phyloP scores from a whole-genome alignment of 1,284 basidiomycete species.

The Cryptococcus neoformans region DNA sequence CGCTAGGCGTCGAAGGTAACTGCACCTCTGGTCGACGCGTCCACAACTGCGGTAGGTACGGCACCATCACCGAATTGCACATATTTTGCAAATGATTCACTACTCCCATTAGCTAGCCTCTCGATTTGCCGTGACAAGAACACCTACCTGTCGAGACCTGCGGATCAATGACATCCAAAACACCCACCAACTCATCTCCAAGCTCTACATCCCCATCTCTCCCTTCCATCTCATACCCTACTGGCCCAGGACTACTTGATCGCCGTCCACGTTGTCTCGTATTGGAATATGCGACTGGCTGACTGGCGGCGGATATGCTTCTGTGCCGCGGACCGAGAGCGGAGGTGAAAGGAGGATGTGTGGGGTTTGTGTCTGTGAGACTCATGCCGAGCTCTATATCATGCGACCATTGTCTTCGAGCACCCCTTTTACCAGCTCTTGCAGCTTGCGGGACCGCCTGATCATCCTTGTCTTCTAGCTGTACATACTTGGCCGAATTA shows the following conservation, averaged over 20 bases:
- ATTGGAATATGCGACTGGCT: no score
- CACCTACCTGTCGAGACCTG: slow-evolving; percentile 39
- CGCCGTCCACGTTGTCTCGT: not conserved
- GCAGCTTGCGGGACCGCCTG: not conserved
- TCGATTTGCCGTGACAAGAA: not conserved
- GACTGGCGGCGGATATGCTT: no score
- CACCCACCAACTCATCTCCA: slow-evolving; percentile 40
- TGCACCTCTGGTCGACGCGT: slow-evolving; percentile 38
- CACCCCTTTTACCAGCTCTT: not conserved
- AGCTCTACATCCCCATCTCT: slow-evolving; percentile 18
- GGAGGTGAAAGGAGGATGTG: slow-evolving; percentile 6
- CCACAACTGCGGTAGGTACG: slow-evolving; percentile 43
- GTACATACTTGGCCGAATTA: no score
- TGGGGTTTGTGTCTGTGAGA: not conserved
- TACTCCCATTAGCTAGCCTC: slow-evolving; percentile 4
- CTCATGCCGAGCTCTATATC: not conserved
- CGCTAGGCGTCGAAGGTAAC: slow-evolving; percentile 20
- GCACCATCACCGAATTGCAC: slow-evolving; percentile 46
- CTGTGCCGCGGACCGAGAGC: slow-evolving; percentile 1
- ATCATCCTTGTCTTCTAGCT: not conserved
- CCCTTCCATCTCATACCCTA: slow-evolving; percentile 9
- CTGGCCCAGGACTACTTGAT: not conserved
- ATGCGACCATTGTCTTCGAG: not conserved
- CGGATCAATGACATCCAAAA: slow-evolving; percentile 42
- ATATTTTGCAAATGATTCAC: slow-evolving; percentile 48